Conservation (phyloP, 202 grass and related monocot species). For the Setaria viridis region DNA sequence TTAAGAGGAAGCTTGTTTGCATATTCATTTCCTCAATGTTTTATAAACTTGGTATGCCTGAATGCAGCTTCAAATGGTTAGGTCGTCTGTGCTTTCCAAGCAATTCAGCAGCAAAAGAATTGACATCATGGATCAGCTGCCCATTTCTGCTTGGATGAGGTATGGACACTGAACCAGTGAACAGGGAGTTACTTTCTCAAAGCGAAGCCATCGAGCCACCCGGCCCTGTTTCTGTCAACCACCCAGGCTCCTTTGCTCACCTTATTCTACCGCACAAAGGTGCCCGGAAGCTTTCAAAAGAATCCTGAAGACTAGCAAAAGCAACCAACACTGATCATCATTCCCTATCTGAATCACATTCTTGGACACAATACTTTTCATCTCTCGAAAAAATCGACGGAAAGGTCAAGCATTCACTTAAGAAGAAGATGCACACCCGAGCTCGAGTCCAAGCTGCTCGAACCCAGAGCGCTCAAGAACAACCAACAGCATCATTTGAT, state of each 20-base stretch:
- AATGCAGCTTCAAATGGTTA: neutral
- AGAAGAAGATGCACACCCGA: neutral
- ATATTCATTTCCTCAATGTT: neutral
- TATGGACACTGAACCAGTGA: neutral
- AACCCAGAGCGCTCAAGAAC: neutral
- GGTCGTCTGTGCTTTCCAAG: neutral
- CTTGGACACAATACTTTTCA: too few relatives aligned
- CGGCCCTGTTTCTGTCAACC: neutral
- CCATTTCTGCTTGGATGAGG: neutral
- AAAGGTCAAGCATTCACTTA: too few relatives aligned
- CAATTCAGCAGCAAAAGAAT: neutral
- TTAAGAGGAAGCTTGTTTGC: neutral
- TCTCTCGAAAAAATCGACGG: too few relatives aligned
- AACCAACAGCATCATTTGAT: neutral
- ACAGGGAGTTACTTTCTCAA: neutral
- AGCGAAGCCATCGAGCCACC: neutral
- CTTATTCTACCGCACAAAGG: neutral
- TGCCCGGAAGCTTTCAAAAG: neutral
- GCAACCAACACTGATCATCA: neutral
- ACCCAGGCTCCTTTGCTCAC: neutral
- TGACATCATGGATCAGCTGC: neutral
- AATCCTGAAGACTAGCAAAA: conserved; percentile 5
- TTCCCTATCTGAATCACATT: neutral
- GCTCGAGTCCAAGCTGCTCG: too few relatives aligned
- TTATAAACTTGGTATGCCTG: neutral